These are phyloP conservation scores for Lasiodiplodia sp. DNA, from an alignment of 2,329 filamentous ascomycete genomes.

Conservation along the genomic window DNA sequence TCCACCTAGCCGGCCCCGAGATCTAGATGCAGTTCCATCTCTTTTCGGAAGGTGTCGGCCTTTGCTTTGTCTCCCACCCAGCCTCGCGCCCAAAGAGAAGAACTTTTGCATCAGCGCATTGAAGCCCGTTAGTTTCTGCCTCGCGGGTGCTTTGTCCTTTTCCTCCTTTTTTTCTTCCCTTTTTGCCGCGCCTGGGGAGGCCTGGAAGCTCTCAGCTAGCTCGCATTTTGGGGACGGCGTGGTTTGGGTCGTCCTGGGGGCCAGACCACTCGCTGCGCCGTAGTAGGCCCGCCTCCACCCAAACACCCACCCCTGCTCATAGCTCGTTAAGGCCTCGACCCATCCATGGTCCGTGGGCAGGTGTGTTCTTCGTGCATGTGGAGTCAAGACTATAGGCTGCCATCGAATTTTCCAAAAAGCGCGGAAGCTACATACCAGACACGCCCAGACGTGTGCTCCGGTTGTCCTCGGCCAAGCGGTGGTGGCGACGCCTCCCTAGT, in stretches of 20 bases:
- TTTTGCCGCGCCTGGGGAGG: neutral
- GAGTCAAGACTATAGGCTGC: neutral
- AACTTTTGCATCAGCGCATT: conserved; percentile 18
- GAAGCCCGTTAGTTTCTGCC: neutral
- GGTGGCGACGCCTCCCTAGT: neutral
- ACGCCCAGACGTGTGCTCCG: neutral
- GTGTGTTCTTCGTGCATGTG: neutral
- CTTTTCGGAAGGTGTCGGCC: conserved; percentile 23
- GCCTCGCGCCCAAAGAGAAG: neutral
- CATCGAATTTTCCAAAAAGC: neutral
- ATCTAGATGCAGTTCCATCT: conserved; percentile 12
- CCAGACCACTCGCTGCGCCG: conserved; percentile 18
- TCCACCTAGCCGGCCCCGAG: neutral
- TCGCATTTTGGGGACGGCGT: conserved; percentile 7
- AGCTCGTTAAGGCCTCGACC: conserved; percentile 11
- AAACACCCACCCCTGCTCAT: conserved; percentile 11
- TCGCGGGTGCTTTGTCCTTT: neutral
- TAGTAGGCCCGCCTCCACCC: conserved; percentile 20
- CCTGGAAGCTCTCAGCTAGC: conserved; percentile 13
- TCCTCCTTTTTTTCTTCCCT: conserved; percentile 1
- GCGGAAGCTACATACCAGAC: neutral
- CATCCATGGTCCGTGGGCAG: neutral
- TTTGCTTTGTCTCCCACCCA: conserved; percentile 16
- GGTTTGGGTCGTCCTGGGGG: neutral
- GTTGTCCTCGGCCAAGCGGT: neutral